A percentile compares a stretch with the other conserved stretches of the same genome.
Evolutionary conservation across 2,329 filamentous ascomycete genomes (phyloP).

Genomic region (Aspergillus unguis): DNA sequence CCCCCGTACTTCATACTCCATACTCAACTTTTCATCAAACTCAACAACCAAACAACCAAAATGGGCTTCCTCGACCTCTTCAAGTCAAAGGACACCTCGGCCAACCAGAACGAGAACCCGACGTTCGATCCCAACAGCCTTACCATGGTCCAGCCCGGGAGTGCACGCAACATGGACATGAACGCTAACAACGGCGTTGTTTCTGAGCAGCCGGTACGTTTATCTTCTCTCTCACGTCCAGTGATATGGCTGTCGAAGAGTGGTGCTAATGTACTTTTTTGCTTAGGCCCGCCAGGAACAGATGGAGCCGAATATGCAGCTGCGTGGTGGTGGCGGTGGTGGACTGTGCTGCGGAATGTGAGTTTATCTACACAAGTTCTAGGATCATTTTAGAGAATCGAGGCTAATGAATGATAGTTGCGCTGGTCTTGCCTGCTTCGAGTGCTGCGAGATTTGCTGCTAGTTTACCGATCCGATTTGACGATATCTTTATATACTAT

Average conservation of each 20-base stretch:
- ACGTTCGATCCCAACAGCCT: slow-evolving; percentile 27
- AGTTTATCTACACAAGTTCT: neutral
- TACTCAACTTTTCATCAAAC: neutral
- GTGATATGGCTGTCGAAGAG: too few relatives aligned
- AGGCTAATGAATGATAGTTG: slow-evolving; percentile 15
- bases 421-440: slow-evolving; percentile 27
- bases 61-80: slow-evolving; percentile 25
- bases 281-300: slow-evolving; percentile 16
- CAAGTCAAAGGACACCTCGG: slow-evolving; percentile 18
- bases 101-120: slow-evolving; percentile 11
- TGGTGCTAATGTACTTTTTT: neutral
- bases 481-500: neutral
- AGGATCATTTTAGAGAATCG: neutral
- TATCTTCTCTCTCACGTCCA: neutral
- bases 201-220: slow-evolving; percentile 23
- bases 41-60: neutral
- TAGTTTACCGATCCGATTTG: slow-evolving; percentile 9
- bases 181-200: slow-evolving; percentile 8
- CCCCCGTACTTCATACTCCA: neutral
- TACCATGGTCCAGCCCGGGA: slow-evolving; percentile 27
- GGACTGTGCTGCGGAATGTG: slow-evolving; percentile 31
- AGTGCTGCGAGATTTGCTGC: slow-evolving; percentile 28
- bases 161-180: slow-evolving; percentile 20
- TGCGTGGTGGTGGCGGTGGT: slow-evolving; percentile 29
- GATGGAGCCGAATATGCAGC: slow-evolving; percentile 19